Evolutionary conservation across 805 yeast genomes (phyloP).

Genomic region (Yarrowia keelungensis): DNA sequence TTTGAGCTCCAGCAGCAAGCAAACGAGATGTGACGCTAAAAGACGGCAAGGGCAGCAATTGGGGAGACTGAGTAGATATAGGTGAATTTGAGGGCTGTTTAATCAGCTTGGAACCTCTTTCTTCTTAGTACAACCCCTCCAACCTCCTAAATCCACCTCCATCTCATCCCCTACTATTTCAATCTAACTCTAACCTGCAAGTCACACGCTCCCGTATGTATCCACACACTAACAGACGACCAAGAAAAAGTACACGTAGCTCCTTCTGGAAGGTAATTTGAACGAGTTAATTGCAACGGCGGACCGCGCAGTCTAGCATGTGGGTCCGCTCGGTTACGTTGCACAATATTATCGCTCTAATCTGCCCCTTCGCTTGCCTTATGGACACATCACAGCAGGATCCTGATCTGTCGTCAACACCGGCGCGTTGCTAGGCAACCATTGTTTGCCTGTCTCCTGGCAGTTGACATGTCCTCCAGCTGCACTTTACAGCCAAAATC

Average conservation of each 20-base stretch:
- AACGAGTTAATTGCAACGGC: background rate
- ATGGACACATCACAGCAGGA: background rate
- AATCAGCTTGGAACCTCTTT: no score
- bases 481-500: background rate
- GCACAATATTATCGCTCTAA: background rate
- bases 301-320: no score
- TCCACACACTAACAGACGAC: background rate
- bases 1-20: slow-evolving; percentile 8
- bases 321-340: background rate
- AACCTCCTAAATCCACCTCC: background rate
- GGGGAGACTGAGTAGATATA: no score
- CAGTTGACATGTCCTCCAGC: background rate
- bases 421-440: slow-evolving; percentile 28
- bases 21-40: background rate
- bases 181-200: slow-evolving; percentile 5
- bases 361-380: background rate
- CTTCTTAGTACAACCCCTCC: background rate
- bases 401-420: slow-evolving; percentile 1
- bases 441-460: slow-evolving; percentile 7
- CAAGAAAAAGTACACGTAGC: slow-evolving; percentile 20
- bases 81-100: no score
- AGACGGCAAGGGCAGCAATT: no score
- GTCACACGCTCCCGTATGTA: slow-evolving; percentile 23
- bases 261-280: slow-evolving; percentile 32
- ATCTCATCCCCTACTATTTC: background rate